A percentile compares a stretch with the other conserved stretches of the same genome.
phyloP scores from a whole-genome alignment of 225 moss, liverwort and hornwort genomes.

The Pseudoscleropodium purum region DNA sequence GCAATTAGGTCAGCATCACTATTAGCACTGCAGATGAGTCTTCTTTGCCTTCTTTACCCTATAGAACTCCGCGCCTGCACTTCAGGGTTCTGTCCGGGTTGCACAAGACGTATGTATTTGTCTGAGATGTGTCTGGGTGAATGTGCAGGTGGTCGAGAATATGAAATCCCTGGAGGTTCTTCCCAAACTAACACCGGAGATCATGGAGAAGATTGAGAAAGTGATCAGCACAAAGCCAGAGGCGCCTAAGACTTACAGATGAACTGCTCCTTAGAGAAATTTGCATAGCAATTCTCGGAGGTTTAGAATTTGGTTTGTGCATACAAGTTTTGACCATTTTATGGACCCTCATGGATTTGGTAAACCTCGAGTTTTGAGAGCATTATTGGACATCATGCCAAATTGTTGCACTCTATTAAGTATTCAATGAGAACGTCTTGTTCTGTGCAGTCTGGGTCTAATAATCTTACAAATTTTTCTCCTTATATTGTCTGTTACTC shows the following conservation, averaged over 20 bases:
- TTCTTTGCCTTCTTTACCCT: background rate
- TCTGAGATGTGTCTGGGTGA: background rate
- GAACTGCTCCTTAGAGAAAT: background rate
- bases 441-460: background rate
- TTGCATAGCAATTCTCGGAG: background rate
- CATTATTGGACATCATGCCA: background rate
- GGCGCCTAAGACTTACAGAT: constrained; percentile 27
- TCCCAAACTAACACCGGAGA: constrained; percentile 60
- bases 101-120: background rate
- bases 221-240: constrained; percentile 62
- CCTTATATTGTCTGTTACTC: too few relatives aligned
- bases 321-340: background rate
- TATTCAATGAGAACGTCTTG: background rate
- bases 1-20: background rate
- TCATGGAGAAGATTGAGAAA: constrained; percentile 63
- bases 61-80: background rate
- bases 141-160: constrained; percentile 70
- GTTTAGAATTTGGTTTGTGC: background rate
- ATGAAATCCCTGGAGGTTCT: constrained; percentile 77
- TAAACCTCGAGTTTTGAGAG: background rate
- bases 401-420: background rate
- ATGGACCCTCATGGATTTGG: background rate
- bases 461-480: too few relatives aligned
- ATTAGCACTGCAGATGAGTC: background rate
- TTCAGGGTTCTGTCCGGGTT: background rate